phyloP scores from a whole-genome alignment of 371 early-diverging fungal genomes.

The Mucor sp. region DNA sequence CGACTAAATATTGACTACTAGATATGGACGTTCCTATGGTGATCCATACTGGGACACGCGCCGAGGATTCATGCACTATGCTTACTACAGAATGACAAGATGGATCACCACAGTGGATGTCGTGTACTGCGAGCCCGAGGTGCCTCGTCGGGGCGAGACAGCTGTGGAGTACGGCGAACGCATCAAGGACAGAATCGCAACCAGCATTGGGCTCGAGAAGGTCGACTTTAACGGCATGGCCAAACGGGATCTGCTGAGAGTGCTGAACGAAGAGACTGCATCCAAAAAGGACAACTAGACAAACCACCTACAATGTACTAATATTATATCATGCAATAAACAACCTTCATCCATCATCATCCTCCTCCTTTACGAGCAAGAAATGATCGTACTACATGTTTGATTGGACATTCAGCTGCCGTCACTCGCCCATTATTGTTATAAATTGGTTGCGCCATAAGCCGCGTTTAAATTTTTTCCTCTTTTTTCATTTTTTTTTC shows the following conservation, averaged over 20 bases:
- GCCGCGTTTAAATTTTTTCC: neutral
- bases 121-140: constrained; percentile 30
- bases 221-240: constrained; percentile 50
- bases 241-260: constrained; percentile 34
- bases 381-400: neutral
- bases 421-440: neutral
- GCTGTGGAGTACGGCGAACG: constrained; percentile 31
- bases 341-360: neutral
- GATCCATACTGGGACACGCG: constrained; percentile 54
- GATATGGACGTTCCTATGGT: constrained; percentile 38
- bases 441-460: neutral
- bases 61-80: constrained; percentile 47
- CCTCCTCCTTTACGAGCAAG: neutral
- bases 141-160: constrained; percentile 18
- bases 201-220: constrained; percentile 23
- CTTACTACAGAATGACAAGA: constrained; percentile 49
- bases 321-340: neutral
- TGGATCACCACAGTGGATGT: constrained; percentile 43
- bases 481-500: neutral
- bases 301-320: neutral
- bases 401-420: neutral
- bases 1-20: neutral
- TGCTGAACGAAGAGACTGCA: constrained; percentile 9
- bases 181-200: constrained; percentile 30
- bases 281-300: neutral